A percentile compares a stretch with the other conserved stretches of the same genome.
These are phyloP conservation scores for Brettanomyces sp. DNA, from an alignment of 805 yeast genomes.

Conservation along the genomic window DNA sequence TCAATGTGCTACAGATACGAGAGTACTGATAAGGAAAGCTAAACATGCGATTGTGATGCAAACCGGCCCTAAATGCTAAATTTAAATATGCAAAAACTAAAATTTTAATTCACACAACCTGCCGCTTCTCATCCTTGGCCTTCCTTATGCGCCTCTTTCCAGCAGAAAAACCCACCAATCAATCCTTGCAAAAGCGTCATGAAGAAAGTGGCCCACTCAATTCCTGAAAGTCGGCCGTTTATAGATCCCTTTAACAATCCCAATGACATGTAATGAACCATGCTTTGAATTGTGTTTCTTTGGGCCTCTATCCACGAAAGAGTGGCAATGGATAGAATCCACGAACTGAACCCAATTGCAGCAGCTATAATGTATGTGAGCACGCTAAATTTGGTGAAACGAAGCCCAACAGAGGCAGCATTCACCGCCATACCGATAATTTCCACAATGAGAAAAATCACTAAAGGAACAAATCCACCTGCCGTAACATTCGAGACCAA, in stretches of 20 bases:
- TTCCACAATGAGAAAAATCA: not conserved
- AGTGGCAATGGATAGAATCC: not conserved
- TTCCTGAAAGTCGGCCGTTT: not conserved
- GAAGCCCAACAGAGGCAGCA: not conserved
- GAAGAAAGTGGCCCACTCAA: not conserved
- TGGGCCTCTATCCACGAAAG: not conserved
- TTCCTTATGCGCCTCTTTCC: not conserved
- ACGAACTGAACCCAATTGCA: not conserved
- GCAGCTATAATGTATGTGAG: not conserved
- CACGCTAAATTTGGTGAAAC: not conserved
- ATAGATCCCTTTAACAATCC: not conserved
- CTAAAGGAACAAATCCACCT: not conserved
- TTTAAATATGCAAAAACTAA: no score
- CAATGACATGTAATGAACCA: not conserved
- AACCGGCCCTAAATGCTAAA: no score
- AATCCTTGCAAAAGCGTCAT: not conserved
- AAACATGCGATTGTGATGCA: no score
- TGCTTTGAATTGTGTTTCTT: no score
- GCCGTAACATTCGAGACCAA: not conserved
- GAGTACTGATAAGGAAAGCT: no score
- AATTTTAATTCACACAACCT: not conserved
- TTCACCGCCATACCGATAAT: not conserved
- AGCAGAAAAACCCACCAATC: not conserved
- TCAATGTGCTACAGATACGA: no score
- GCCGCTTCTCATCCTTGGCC: not conserved